These are phyloP conservation scores for Catharanthus roseus DNA, from an alignment of 257 asterid genomes.

Conservation along the genomic window DNA sequence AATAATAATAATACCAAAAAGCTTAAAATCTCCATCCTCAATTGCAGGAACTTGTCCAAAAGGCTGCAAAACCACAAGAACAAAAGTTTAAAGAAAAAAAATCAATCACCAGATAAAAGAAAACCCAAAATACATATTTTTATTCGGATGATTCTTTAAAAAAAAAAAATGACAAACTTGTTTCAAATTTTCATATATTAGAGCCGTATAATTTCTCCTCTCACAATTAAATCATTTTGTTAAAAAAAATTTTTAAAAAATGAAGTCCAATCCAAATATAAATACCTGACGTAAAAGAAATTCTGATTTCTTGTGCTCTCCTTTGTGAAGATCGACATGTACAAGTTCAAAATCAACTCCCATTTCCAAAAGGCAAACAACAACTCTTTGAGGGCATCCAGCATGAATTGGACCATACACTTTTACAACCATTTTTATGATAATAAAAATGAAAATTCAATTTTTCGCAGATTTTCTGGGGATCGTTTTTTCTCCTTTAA, in stretches of 20 bases:
- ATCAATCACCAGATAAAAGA: background rate
- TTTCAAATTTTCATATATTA: too few relatives aligned
- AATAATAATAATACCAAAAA: too few relatives aligned
- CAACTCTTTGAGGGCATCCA: conserved; percentile 71
- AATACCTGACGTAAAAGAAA: conserved; percentile 49
- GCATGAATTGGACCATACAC: conserved; percentile 58
- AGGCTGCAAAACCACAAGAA: conserved; percentile 47
- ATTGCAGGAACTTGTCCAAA: conserved; percentile 86
- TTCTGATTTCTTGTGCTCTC: conserved; percentile 51
- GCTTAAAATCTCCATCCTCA: conserved; percentile 75
- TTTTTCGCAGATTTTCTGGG: too few relatives aligned
- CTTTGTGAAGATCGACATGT: conserved; percentile 40
- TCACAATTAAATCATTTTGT: too few relatives aligned
- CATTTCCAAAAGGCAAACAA: conserved; percentile 56
- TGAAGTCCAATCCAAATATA: too few relatives aligned
- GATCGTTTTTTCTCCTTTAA: background rate
- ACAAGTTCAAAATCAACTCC: conserved; percentile 52
- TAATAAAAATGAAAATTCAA: background rate
- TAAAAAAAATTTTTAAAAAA: too few relatives aligned
- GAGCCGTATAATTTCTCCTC: too few relatives aligned
- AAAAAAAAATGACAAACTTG: too few relatives aligned
- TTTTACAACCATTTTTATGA: conserved; percentile 50
- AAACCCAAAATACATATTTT: too few relatives aligned
- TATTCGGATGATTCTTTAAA: too few relatives aligned
- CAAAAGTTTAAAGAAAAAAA: too few relatives aligned